phyloP scores from a whole-genome alignment of 129 eudicot genomes.

The Apium graveolens region DNA sequence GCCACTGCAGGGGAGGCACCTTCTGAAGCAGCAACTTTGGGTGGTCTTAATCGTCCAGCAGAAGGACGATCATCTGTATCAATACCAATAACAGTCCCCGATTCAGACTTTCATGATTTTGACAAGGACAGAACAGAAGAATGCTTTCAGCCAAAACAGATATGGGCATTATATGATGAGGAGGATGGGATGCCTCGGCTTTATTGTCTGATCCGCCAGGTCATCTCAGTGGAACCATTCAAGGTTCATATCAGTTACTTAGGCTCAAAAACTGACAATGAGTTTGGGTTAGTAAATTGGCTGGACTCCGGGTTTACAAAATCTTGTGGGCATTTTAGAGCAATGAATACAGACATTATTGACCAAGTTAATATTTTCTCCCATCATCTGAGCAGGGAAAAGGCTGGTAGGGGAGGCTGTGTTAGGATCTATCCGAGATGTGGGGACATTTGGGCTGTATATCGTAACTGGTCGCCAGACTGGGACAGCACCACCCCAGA shows the following conservation, averaged over 20 bases:
- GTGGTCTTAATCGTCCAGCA: not conserved
- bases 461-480: conserved; percentile 26
- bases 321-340: conserved; percentile 85
- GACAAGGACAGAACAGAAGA: conserved; percentile 38
- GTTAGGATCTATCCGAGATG: conserved; percentile 30
- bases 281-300: conserved; percentile 74
- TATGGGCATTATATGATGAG: conserved; percentile 67
- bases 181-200: conserved; percentile 99
- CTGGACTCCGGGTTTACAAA: conserved; percentile 74
- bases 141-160: conserved; percentile 28
- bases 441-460: conserved; percentile 28
- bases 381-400: conserved; percentile 33
- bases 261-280: conserved; percentile 70
- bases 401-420: conserved; percentile 62
- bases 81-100: conserved; percentile 19
- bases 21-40: conserved; percentile 6
- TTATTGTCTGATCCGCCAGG: conserved; percentile 79
- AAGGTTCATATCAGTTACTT: conserved; percentile 77
- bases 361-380: conserved; percentile 93
- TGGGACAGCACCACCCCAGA: conserved; percentile 28
- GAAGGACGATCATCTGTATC: conserved; percentile 13
- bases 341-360: conserved; percentile 45
- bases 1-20: conserved; percentile 9
- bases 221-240: conserved; percentile 75
- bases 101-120: conserved; percentile 86